Conservation (phyloP, 441 rosid species). For the Mallotus japonicus region DNA sequence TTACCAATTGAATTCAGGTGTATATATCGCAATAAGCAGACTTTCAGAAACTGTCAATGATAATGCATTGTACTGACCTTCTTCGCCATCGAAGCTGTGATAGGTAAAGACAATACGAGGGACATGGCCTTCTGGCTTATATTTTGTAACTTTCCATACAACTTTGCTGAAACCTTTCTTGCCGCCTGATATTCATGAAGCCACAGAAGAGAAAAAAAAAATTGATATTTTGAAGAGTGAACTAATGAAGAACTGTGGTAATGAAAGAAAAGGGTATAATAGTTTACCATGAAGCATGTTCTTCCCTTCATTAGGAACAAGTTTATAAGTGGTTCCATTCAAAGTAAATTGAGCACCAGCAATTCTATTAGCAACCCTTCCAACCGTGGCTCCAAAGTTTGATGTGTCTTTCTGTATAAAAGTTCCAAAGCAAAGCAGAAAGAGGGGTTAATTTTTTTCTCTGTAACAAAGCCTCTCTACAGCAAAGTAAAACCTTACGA, state of each 20-base stretch:
- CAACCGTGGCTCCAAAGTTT: slow-evolving; percentile 31
- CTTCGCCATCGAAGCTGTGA: slow-evolving; percentile 69
- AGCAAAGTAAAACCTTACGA: too few species aligned
- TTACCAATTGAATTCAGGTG: not conserved
- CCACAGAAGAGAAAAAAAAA: too few species aligned
- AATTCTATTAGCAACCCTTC: slow-evolving; percentile 36
- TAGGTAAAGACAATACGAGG: slow-evolving; percentile 62
- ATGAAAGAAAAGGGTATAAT: not conserved
- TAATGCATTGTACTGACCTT: slow-evolving; percentile 42
- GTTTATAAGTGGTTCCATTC: slow-evolving; percentile 28
- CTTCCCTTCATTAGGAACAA: slow-evolving; percentile 25
- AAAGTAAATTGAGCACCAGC: slow-evolving; percentile 28
- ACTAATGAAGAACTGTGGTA: not conserved
- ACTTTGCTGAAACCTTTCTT: slow-evolving; percentile 74
- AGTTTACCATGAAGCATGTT: slow-evolving; percentile 31
- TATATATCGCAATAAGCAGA: too few species aligned
- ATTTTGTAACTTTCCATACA: slow-evolving; percentile 55
- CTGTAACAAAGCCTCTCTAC: too few species aligned
- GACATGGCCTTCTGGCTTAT: slow-evolving; percentile 36
- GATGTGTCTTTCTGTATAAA: slow-evolving; percentile 19
- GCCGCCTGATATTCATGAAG: slow-evolving; percentile 35
- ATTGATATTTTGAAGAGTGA: too few species aligned
- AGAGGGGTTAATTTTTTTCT: too few species aligned
- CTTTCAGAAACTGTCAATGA: too few species aligned
- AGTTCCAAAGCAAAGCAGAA: too few species aligned